A percentile compares a stretch with the other conserved stretches of the same genome.
Conservation (phyloP, 2,329 filamentous ascomycete species). For the Lasiodiplodia hormozganensis region DNA sequence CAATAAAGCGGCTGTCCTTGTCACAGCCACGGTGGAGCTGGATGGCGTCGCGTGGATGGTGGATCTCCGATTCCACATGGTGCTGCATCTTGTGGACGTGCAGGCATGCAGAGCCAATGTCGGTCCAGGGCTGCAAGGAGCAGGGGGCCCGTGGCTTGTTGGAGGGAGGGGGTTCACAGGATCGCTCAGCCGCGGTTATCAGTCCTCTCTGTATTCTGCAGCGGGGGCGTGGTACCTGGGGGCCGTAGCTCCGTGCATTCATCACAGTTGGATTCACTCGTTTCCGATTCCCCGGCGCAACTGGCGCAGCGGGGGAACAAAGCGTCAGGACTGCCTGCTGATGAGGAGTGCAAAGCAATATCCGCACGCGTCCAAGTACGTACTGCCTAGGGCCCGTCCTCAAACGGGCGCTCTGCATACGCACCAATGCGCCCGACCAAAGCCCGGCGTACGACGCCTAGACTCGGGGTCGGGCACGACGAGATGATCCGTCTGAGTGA, state of each 20-base stretch:
- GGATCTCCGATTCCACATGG: conserved; percentile 21
- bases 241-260: conserved; percentile 7
- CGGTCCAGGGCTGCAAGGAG: conserved; percentile 22
- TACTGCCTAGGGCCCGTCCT: conserved; percentile 7
- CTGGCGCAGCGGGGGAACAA: conserved; percentile 5
- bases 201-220: conserved; percentile 1
- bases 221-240: conserved; percentile 18
- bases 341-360: conserved; percentile 18
- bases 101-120: conserved; percentile 14
- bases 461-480: not conserved
- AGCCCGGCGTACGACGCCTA: not conserved
- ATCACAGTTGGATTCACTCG: conserved; percentile 9
- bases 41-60: conserved; percentile 19
- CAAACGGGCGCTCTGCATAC: conserved; percentile 15
- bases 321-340: conserved; percentile 6
- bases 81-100: conserved; percentile 24
- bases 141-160: conserved; percentile 7
- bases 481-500: conserved; percentile 7
- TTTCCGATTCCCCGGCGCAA: conserved; percentile 20
- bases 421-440: conserved; percentile 13
- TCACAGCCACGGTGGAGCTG: conserved; percentile 16
- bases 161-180: not conserved
- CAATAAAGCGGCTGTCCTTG: conserved; percentile 10
- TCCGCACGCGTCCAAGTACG: conserved; percentile 13
- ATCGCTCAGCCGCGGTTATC: conserved; percentile 19